phyloP scores from a whole-genome alignment of 768 basidiomycete species.

The Albatrellus ellisii region DNA sequence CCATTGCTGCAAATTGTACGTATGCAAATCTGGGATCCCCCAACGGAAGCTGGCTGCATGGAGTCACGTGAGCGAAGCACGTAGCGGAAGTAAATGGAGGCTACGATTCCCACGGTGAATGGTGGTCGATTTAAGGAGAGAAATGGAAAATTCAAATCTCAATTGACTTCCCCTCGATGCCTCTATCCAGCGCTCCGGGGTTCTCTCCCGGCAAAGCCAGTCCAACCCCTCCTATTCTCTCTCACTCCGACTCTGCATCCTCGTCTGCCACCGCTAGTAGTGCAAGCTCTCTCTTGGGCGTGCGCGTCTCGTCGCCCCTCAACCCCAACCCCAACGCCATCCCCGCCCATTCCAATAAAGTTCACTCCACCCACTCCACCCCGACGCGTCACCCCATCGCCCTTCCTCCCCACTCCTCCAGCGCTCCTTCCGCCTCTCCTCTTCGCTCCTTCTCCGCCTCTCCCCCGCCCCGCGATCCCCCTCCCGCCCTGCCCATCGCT shows the following conservation, averaged over 20 bases:
- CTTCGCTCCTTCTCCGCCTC: neutral
- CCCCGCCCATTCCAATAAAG: no score
- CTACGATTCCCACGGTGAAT: no score
- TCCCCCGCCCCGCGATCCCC: neutral
- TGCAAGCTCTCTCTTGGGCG: no score
- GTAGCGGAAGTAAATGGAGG: no score
- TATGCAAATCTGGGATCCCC: no score
- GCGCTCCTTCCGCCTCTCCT: neutral
- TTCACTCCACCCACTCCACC: neutral
- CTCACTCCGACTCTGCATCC: neutral
- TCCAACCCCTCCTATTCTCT: neutral
- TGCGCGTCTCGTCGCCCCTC: neutral
- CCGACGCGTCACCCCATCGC: neutral
- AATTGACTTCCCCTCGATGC: no score
- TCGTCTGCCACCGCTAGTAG: neutral
- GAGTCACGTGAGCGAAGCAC: no score
- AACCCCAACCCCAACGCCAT: neutral
- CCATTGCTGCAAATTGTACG: no score
- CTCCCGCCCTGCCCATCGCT: constrained; percentile 3
- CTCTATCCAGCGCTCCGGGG: neutral
- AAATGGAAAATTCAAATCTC: no score
- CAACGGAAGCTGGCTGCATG: no score
- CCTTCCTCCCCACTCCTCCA: neutral
- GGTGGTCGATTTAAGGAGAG: no score
- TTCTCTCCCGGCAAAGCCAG: neutral